Base-by-base conservation (phyloP, 176 grass and related monocot species). In the Leersia perrieri region DNA sequence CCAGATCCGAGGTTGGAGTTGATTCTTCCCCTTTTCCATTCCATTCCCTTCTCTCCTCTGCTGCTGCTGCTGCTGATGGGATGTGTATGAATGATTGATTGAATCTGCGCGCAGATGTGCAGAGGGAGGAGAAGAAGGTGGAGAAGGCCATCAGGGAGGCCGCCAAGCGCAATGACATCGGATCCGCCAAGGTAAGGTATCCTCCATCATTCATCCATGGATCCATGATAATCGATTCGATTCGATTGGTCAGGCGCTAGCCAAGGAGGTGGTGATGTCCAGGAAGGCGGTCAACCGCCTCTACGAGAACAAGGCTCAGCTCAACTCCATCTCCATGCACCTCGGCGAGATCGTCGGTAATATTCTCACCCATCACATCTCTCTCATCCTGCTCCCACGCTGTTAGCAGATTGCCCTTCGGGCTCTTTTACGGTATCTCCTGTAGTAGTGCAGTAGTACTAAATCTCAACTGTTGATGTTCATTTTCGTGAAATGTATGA, bases 241-340 rank as follows among this genome's bases (percentile, higher is more conserved):
- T 31, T 58, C 47, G 5, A 2, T 58, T 27, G 9, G 49, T 6
- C 22, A 92, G 93, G 82, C 90, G 65, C 88, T 93, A 82, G 93
- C 93, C 76, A 93, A 93, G 71, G 93, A 97, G 89, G 49, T 97
- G 68, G 90, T 97, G 51, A 76, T 33, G 38, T 97, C 90, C 1
- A 97, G 90, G 53, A 73, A 69, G 82, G 90, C 93, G 15, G 93
- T 93, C 49, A 93, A 92, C 42, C 93, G 93, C 44, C 94, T 97
- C 77, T 93, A 97, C 76, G 94, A 93, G 82, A 91, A 97, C 75
- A 91, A 97, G 73, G 94, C 94, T 38, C 90, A 97, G 81, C 66
- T 97, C 27, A 97, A 97, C 83, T 97, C 94, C 74, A 80, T 97
- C 62, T 89, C 90, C 68, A 97, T 93, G 94, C 94, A 97, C 78